phyloP scores from a whole-genome alignment of 305 asterid species.

The Striga hermonthica region DNA sequence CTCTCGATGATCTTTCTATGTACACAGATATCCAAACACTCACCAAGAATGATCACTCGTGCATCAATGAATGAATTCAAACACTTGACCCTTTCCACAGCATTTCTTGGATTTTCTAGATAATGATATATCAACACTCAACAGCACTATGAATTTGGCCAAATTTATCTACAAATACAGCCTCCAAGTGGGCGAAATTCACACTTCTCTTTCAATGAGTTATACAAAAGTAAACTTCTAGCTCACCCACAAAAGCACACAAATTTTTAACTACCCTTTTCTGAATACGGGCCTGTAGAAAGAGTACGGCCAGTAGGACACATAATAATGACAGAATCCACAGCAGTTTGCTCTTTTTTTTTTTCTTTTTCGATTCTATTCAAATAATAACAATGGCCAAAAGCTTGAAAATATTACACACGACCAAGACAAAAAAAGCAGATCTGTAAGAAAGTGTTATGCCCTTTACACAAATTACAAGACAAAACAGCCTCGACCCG shows the following conservation, averaged over 20 bases:
- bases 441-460: constrained; percentile 36
- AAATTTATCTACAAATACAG: constrained; percentile 21
- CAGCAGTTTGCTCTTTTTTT: constrained; percentile 23
- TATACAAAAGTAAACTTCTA: constrained; percentile 31
- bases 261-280: constrained; percentile 35
- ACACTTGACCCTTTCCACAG: constrained; percentile 2
- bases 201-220: constrained; percentile 25
- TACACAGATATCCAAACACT: too few species aligned
- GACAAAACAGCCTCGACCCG: constrained; percentile 12
- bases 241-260: constrained; percentile 29
- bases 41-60: constrained; percentile 27
- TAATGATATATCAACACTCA: background rate
- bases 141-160: constrained; percentile 23
- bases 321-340: background rate
- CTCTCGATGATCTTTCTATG: constrained; percentile 17
- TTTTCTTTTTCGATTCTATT: constrained; percentile 13
- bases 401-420: constrained; percentile 31
- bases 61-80: constrained; percentile 7
- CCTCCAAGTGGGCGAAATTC: constrained; percentile 18
- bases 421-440: constrained; percentile 33
- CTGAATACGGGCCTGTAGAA: constrained; percentile 25
- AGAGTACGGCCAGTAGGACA: constrained; percentile 1
- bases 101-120: background rate
- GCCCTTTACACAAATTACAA: constrained; percentile 31
- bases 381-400: constrained; percentile 35